A percentile compares a stretch with the other conserved stretches of the same genome.
Evolutionary conservation across 495 filamentous ascomycete species (phyloP).

Genomic region (Xylaria longipes): DNA sequence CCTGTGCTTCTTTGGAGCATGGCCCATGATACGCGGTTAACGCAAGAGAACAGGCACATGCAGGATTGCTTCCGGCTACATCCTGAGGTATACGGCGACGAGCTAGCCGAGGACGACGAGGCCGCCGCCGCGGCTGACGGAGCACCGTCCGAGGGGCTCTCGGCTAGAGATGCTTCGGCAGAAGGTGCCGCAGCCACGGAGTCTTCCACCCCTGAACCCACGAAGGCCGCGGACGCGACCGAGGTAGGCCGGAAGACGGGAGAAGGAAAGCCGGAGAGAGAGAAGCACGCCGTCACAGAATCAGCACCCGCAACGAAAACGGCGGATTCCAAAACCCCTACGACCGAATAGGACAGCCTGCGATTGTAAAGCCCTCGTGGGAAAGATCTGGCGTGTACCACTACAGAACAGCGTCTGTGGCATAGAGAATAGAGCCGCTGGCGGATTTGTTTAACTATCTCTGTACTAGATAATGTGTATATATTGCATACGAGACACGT

Average conservation of each 20-base stretch:
- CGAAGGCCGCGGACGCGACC: slow-evolving; percentile 8
- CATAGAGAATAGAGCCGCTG: slow-evolving; percentile 22
- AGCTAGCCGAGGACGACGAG: slow-evolving; percentile 88
- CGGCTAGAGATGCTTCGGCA: slow-evolving; percentile 21
- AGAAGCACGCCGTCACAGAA: slow-evolving; percentile 28
- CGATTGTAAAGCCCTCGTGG: neutral
- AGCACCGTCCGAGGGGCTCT: slow-evolving; percentile 33
- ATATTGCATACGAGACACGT: slow-evolving; percentile 22
- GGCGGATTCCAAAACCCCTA: neutral
- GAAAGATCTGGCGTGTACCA: slow-evolving; percentile 1
- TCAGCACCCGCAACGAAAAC: neutral
- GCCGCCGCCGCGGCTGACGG: slow-evolving; percentile 59
- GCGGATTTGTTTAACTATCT: slow-evolving; percentile 17
- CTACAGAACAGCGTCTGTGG: slow-evolving; percentile 8
- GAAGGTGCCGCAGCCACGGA: slow-evolving; percentile 4
- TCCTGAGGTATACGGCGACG: slow-evolving; percentile 91
- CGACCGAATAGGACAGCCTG: slow-evolving; percentile 1
- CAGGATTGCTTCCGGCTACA: slow-evolving; percentile 94
- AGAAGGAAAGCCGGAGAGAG: slow-evolving; percentile 20
- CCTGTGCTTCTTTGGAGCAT: neutral
- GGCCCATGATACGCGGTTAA: slow-evolving; percentile 24
- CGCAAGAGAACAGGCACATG: slow-evolving; percentile 71
- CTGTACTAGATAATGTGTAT: slow-evolving; percentile 24
- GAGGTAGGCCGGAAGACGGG: slow-evolving; percentile 14
- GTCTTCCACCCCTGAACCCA: slow-evolving; percentile 21